Evolutionary conservation across 192 early-diverging fungal species (phyloP).

Genomic region (Endogone sp.): DNA sequence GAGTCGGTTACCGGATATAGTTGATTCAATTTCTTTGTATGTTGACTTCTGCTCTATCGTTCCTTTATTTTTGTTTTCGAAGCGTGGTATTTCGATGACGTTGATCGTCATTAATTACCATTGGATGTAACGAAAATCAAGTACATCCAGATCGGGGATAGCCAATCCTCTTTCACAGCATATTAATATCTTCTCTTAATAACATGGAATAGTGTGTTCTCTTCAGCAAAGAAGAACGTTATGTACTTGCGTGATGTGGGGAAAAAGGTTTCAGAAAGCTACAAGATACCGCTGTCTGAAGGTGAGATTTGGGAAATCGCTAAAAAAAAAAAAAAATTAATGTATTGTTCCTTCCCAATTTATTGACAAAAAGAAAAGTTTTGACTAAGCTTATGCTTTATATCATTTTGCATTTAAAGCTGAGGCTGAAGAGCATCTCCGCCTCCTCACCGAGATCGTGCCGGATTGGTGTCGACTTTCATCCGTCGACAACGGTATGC

Average conservation of each 20-base stretch:
- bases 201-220: conserved; percentile 3
- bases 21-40: conserved; percentile 13
- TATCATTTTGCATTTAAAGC: neutral
- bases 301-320: neutral
- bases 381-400: neutral
- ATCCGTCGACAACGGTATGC: neutral
- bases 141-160: neutral
- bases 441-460: conserved; percentile 6
- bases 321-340: too few relatives aligned
- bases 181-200: neutral
- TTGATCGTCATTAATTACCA: too few relatives aligned
- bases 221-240: conserved; percentile 10
- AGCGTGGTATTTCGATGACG: too few relatives aligned
- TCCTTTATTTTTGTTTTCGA: neutral
- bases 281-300: conserved; percentile 11
- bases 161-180: neutral
- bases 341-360: neutral
- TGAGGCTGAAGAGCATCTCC: conserved; percentile 3
- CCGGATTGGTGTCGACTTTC: conserved; percentile 9
- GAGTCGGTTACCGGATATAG: conserved; percentile 14
- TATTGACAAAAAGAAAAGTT: neutral
- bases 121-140: too few relatives aligned
- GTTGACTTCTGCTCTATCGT: neutral
- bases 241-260: conserved; percentile 11
- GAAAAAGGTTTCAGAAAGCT: conserved; percentile 10